Evolutionary conservation across 805 yeast genomes (phyloP), one percentile per base, ranked within the genome.

Genomic region (Schwanniomyces occidentalis): DNA sequence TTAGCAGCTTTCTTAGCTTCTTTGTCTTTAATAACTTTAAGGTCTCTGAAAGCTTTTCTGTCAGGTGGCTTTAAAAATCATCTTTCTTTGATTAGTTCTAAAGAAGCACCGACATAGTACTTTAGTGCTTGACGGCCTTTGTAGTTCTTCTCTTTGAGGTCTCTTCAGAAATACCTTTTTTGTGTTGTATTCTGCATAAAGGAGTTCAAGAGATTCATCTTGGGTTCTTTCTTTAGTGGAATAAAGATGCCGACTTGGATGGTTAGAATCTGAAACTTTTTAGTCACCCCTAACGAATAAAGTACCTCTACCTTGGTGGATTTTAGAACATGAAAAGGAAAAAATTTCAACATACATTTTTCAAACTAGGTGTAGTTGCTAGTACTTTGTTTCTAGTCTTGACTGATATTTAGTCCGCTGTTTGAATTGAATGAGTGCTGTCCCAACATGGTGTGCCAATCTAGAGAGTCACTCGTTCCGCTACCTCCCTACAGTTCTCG

Each of bases 301-400:
- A 71, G 95, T 88, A 77, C 99, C 98, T 82, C 97, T 88, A 78
- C 99, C 99, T 80, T 99, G 99, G 95, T 91, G 93, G 82, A 93
- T 91, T 80, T 91, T 93, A 67, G 91, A 76, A 75, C 99, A 99
- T 64, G 99, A 91, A 81, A 93, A 93, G 69, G 98, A 86, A 76
- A 93, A 98, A 79, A 91, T 78, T 85, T 93, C 99, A 76, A 93
- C 87, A 95, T 93, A 93, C 99, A 93, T 93, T 77, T 63, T 73
- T 49, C 21, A 27, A 33, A 41, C 49, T 45, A 44, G 10, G 30
- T 21, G 34, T 42, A 24, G 6, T 27, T 33, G 71, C 65, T 66
- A 65, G 71, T 65, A 34, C 24, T 26, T 15, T 27, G 21, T 25
- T 27, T n/a, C 15, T 5, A n/a, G n/a, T n/a, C n/a, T n/a, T n/a